Conservation (phyloP, 768 basidiomycete genomes). For the Leccinum aurantiacum region DNA sequence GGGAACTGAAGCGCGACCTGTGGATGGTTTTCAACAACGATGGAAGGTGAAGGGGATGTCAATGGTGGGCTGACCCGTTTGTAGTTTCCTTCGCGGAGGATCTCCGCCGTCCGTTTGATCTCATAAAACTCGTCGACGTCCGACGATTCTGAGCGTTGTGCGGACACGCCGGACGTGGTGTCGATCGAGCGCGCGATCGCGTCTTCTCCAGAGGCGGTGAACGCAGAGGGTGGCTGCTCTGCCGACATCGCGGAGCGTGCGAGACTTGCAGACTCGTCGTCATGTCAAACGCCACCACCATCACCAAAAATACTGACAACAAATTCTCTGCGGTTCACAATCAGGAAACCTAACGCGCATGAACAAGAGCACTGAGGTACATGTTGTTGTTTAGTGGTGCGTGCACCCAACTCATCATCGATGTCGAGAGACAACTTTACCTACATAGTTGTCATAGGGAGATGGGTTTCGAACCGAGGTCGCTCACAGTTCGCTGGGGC, state of each 20-base stretch:
- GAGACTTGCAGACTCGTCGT: neutral
- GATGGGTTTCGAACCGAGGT: slow-evolving; percentile 14
- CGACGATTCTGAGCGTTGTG: slow-evolving; percentile 26
- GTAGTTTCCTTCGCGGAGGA: slow-evolving; percentile 62
- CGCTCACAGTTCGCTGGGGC: slow-evolving; percentile 14
- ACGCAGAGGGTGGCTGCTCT: slow-evolving; percentile 30
- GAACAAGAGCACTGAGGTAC: slow-evolving; percentile 19
- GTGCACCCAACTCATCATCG: neutral
- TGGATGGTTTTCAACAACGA: neutral
- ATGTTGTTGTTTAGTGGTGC: slow-evolving; percentile 22
- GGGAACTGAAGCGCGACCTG: slow-evolving; percentile 84
- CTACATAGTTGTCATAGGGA: slow-evolving; percentile 10
- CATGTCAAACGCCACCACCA: neutral
- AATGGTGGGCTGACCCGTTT: slow-evolving; percentile 56
- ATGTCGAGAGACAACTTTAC: neutral
- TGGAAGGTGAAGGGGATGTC: neutral
- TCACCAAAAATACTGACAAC: neutral
- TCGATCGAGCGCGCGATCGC: slow-evolving; percentile 58
- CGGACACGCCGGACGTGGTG: slow-evolving; percentile 41
- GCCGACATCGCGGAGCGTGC: slow-evolving; percentile 10
- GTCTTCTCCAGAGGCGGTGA: slow-evolving; percentile 62
- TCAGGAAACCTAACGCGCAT: neutral
- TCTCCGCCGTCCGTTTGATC: slow-evolving; percentile 60
- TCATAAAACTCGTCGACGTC: slow-evolving; percentile 73
- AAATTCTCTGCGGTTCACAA: neutral